A percentile compares a stretch with the other conserved stretches of the same genome.
Conservation (phyloP, 2,329 filamentous ascomycete species). For the Xylaria hypoxylon region DNA sequence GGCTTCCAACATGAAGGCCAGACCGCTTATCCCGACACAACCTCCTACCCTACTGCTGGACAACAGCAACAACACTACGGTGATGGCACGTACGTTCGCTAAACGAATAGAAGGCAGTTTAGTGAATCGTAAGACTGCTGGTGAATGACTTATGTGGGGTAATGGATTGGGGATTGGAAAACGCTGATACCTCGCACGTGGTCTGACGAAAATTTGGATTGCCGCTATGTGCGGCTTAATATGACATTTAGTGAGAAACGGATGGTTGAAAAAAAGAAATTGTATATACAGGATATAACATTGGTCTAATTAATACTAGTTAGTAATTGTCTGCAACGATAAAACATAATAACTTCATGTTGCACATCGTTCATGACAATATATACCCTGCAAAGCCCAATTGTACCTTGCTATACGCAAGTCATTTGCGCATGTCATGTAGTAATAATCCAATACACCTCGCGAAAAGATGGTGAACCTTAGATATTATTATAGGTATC, state of each 20-base stretch:
- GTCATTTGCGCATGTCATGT: neutral
- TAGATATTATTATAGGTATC: neutral
- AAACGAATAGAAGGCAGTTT: neutral
- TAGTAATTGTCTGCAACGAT: constrained; percentile 6
- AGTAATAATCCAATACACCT: neutral
- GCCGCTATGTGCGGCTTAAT: neutral
- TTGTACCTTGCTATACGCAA: neutral
- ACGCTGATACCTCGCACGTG: neutral
- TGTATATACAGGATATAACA: constrained; percentile 19
- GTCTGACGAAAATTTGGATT: neutral
- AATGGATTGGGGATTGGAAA: constrained; percentile 4
- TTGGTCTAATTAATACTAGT: constrained; percentile 19
- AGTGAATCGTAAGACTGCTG: neutral
- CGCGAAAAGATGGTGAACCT: neutral
- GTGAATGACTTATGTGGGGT: neutral
- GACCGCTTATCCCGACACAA: constrained; percentile 48
- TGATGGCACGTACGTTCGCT: constrained; percentile 31
- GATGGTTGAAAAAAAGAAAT: constrained; percentile 11
- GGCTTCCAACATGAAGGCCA: constrained; percentile 48
- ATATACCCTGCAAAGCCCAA: neutral
- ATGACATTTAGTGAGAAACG: constrained; percentile 6
- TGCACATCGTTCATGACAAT: no score
- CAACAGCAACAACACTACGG: constrained; percentile 40
- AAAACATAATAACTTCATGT: neutral
- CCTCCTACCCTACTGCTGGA: constrained; percentile 32